These are phyloP conservation scores for Coleophoma cylindrospora DNA, from an alignment of 2,329 filamentous ascomycete genomes.

Conservation along the genomic window DNA sequence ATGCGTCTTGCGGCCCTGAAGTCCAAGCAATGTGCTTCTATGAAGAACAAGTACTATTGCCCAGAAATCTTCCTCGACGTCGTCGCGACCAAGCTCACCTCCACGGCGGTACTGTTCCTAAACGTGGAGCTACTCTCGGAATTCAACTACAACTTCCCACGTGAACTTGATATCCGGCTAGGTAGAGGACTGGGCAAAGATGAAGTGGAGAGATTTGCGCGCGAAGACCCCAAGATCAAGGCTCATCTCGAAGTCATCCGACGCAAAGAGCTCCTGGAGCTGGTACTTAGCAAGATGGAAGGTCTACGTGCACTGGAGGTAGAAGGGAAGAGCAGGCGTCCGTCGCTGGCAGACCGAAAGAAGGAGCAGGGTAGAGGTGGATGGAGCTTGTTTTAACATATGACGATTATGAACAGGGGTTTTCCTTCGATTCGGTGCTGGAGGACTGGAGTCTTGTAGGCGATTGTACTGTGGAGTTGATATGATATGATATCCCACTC, in stretches of 20 bases:
- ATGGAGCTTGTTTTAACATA: conserved; percentile 18
- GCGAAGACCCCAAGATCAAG: conserved; percentile 86
- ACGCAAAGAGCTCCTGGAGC: conserved; percentile 86
- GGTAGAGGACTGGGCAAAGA: conserved; percentile 73
- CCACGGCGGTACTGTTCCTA: conserved; percentile 92
- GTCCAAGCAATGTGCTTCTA: conserved; percentile 78
- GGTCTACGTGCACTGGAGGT: conserved; percentile 79
- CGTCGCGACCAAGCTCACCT: conserved; percentile 88
- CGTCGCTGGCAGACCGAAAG: conserved; percentile 16
- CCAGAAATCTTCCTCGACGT: conserved; percentile 98
- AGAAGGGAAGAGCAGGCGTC: conserved; percentile 52
- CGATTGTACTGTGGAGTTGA: not conserved
- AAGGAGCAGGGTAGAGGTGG: conserved; percentile 11
- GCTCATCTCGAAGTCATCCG: conserved; percentile 88
- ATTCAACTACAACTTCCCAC: conserved; percentile 96
- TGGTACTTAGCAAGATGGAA: conserved; percentile 95
- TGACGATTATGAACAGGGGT: not conserved
- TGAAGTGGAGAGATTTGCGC: conserved; percentile 84
- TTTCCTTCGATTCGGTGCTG: not conserved
- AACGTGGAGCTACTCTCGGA: conserved; percentile 96
- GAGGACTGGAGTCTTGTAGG: not conserved
- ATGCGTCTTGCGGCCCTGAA: conserved; percentile 86
- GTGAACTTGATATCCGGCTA: conserved; percentile 82
- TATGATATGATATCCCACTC: not conserved
- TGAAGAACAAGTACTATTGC: conserved; percentile 93